Base-by-base conservation (phyloP, 371 early-diverging fungal species). In the Apophysomyces sp. region DNA sequence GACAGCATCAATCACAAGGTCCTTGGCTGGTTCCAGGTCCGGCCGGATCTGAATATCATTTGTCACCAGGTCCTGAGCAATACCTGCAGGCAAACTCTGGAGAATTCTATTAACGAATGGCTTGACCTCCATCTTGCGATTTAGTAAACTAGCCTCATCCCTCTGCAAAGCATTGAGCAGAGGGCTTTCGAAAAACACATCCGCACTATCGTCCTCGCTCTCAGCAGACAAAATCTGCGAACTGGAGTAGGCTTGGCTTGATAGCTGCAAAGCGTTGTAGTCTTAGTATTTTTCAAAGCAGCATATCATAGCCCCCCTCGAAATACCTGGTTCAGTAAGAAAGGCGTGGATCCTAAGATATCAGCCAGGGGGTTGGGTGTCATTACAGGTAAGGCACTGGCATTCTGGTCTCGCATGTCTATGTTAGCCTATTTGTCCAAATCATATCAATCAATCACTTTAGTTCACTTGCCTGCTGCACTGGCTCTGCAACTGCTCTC, bases 1-100 rank as follows among this genome's bases (percentile, higher is more conserved):
- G 2, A 52, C 61, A 5, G 66, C 62, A 2, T 52, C 31, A 8
- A 27, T 30, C 0, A 52, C 66, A 16, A 72, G 37, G 4, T 68
- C 49, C 4, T 58, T 41, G 5, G 66, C 52, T 1, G 41, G 31
- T 37, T 28, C 57, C 9, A 57, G 11, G 15, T 57, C 57, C 9
- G 49, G 4, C 9, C 49, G 49, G 21, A 44, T 21, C 8, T 4
- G 21, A 21, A 44, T 3, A 44, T 9, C 21, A 44, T 44, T 44
- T 21, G 49, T 21, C 8, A 21, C 21, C 2, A 18, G 27, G 7
- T 31, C 13, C n/a, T 13, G 26, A 11, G 55, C 29, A 8, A 54
- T 27, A 13, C 39, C 55, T 1, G 21, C 37, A 9, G 63, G 63
- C 21, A 62, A 27, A 26, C 29, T 27, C 1, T 18, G 28, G 16